A percentile compares a stretch with the other conserved stretches of the same genome.
Conservation (phyloP, 2,329 filamentous ascomycete species). For the Penicillium vulpinum region DNA sequence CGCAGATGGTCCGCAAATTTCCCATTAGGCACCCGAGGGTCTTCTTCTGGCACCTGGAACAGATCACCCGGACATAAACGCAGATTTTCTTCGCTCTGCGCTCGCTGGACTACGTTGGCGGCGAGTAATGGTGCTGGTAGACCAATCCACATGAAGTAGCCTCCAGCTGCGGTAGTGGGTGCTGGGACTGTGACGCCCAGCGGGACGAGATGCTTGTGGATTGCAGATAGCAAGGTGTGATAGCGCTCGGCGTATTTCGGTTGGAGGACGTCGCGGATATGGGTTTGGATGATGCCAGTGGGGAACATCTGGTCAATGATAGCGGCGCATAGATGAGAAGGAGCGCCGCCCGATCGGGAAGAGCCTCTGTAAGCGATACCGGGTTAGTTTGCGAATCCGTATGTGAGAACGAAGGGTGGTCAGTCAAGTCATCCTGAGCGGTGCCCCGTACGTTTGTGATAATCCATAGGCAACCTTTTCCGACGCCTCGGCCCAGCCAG, state of each 20-base stretch:
- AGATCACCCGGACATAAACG: conserved; percentile 67
- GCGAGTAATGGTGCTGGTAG: conserved; percentile 59
- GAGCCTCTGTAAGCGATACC: conserved; percentile 49
- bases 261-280: conserved; percentile 55
- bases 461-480: conserved; percentile 60
- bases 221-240: conserved; percentile 57
- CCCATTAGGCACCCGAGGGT: conserved; percentile 50
- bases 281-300: conserved; percentile 52
- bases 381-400: conserved; percentile 13
- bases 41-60: conserved; percentile 67
- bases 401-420: neutral
- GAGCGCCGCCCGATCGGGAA: conserved; percentile 59
- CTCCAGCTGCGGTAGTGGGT: conserved; percentile 60
- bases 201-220: conserved; percentile 61
- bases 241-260: conserved; percentile 59
- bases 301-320: conserved; percentile 57
- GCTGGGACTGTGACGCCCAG: conserved; percentile 55
- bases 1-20: conserved; percentile 63
- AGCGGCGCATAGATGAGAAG: conserved; percentile 60
- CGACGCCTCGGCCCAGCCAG: conserved; percentile 83
- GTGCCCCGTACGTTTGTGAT: conserved; percentile 56
- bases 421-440: neutral
- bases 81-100: conserved; percentile 64
- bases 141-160: conserved; percentile 82
- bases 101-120: conserved; percentile 57